Percentiles rank a stretch among this genome's conserved stretches.
phyloP scores from a whole-genome alignment of 2,329 filamentous ascomycete genomes.

The Penicillium sp. region DNA sequence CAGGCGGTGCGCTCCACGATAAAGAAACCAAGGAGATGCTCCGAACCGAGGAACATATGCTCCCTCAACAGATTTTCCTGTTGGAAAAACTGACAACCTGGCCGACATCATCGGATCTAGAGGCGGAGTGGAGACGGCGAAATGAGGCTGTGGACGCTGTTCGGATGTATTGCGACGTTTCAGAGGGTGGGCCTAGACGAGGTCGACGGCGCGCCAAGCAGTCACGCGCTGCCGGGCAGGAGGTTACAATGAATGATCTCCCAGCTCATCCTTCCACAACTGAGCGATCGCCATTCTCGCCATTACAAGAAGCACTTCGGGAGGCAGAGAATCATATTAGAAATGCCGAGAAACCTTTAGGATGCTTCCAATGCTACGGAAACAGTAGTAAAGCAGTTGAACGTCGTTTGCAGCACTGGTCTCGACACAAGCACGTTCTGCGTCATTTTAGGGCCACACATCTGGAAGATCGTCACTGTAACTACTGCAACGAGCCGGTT shows the following conservation, averaged over 20 bases:
- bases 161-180: background rate
- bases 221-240: too few species aligned
- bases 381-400: background rate
- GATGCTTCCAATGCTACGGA: slow-evolving; percentile 11
- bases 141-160: background rate
- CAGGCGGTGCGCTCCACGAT: background rate
- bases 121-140: background rate
- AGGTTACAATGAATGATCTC: too few species aligned
- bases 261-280: too few species aligned
- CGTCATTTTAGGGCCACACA: slow-evolving; percentile 10
- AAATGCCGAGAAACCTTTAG: background rate
- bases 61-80: background rate
- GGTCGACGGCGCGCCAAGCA: background rate
- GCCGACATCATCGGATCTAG: background rate
- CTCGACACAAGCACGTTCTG: slow-evolving; percentile 14
- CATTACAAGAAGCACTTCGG: background rate
- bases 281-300: too few species aligned
- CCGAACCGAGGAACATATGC: background rate
- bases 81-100: background rate
- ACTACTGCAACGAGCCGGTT: slow-evolving; percentile 7
- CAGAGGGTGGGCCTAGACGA: background rate
- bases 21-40: background rate
- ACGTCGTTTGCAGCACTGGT: slow-evolving; percentile 8
- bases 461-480: slow-evolving; percentile 7
- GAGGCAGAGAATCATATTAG: background rate